A percentile compares a stretch with the other conserved stretches of the same genome.
phyloP scores from a whole-genome alignment of 805 yeast species.

The Myxozyma udenii region DNA sequence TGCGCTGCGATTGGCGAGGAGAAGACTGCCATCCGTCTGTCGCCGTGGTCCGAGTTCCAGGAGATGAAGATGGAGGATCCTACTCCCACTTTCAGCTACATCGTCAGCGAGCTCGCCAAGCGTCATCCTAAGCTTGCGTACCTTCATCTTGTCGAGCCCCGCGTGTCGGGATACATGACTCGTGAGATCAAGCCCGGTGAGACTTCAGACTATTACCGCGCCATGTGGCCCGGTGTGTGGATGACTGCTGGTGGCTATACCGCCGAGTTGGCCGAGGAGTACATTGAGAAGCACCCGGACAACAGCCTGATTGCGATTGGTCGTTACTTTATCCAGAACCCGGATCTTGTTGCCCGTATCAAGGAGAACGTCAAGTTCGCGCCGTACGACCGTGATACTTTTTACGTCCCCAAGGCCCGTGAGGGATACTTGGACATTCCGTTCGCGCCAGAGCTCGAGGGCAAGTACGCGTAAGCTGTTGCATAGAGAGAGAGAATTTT shows the following conservation, averaged over 20 bases:
- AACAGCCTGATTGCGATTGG: constrained; percentile 44
- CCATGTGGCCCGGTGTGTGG: constrained; percentile 24
- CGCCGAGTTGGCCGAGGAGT: constrained; percentile 20
- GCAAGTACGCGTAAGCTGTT: constrained; percentile 8
- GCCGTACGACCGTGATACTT: constrained; percentile 48
- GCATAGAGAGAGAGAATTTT: neutral
- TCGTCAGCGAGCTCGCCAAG: constrained; percentile 44
- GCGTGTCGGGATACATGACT: constrained; percentile 37
- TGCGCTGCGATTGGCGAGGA: constrained; percentile 51
- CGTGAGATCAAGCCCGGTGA: constrained; percentile 4
- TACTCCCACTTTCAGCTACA: constrained; percentile 44
- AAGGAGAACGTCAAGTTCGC: constrained; percentile 43
- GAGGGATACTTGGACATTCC: constrained; percentile 13
- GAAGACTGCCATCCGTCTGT: constrained; percentile 39
- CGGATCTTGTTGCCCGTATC: constrained; percentile 52
- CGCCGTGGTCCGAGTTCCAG: constrained; percentile 42
- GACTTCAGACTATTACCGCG: constrained; percentile 8
- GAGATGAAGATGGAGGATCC: constrained; percentile 36
- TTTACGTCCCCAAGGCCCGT: constrained; percentile 40
- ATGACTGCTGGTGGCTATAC: constrained; percentile 31
- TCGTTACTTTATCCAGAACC: constrained; percentile 53
- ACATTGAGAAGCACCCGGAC: constrained; percentile 8
- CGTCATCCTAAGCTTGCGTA: constrained; percentile 44
- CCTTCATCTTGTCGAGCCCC: constrained; percentile 48
- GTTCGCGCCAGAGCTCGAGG: constrained; percentile 14